Conservation (phyloP, 1,284 basidiomycete genomes). For the Marasmius oreades region DNA sequence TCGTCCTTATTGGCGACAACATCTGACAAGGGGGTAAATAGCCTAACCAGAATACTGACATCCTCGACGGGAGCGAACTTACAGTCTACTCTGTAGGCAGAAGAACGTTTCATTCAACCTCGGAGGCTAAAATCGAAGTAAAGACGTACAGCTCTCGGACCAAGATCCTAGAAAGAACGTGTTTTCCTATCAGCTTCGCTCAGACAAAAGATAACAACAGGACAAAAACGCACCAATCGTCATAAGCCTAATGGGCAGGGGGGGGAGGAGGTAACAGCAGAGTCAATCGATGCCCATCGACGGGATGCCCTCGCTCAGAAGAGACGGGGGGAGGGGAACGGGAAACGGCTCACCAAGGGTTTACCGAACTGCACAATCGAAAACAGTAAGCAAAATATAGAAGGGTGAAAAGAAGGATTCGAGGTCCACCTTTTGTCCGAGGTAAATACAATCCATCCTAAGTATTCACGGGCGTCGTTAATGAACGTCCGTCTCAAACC, state of each 20-base stretch:
- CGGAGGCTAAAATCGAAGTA: background rate
- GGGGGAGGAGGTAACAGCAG: too few species aligned
- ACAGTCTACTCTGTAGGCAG: constrained; percentile 61
- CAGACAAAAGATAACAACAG: too few species aligned
- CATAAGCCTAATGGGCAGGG: constrained; percentile 19
- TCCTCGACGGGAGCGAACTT: constrained; percentile 19
- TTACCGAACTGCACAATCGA: constrained; percentile 36
- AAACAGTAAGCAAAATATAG: background rate
- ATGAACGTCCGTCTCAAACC: background rate
- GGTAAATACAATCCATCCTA: constrained; percentile 93
- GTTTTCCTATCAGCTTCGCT: too few species aligned
- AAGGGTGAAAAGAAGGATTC: background rate
- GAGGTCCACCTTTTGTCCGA: constrained; percentile 77
- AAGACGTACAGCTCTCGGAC: constrained; percentile 72
- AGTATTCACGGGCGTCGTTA: background rate
- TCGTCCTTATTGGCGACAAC: constrained; percentile 64
- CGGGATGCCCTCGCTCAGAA: too few species aligned
- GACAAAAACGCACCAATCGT: constrained; percentile 31
- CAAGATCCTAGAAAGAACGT: constrained; percentile 50
- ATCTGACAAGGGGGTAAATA: constrained; percentile 33
- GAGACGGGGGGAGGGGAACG: constrained; percentile 16
- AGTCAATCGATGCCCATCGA: too few species aligned
- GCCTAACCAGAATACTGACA: background rate
- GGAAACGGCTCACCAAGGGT: constrained; percentile 36
- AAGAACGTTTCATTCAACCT: constrained; percentile 1